Evolutionary conservation across 192 early-diverging fungal genomes (phyloP).

Genomic region (Piromyces sp.): DNA sequence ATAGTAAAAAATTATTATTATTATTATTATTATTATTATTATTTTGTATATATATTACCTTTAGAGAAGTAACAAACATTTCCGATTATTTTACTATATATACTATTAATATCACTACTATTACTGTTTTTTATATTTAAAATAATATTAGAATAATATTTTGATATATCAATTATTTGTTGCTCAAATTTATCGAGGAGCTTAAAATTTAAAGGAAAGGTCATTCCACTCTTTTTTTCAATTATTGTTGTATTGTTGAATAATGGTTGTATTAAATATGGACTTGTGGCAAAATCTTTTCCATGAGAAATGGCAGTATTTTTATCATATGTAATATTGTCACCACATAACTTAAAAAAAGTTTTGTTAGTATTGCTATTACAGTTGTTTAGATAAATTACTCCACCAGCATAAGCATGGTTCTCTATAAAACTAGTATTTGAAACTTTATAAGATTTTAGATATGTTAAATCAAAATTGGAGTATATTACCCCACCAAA

Average conservation of each 20-base stretch:
- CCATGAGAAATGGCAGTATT: not conserved
- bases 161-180: not conserved
- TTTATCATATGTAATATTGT: not conserved
- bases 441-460: not conserved
- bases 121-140: no score
- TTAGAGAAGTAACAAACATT: no score
- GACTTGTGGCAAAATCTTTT: not conserved
- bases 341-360: not conserved
- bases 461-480: not conserved
- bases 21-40: no score
- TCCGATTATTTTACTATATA: no score
- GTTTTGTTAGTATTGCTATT: not conserved
- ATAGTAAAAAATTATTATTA: no score
- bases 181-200: not conserved
- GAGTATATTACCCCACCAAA: not conserved
- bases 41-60: no score
- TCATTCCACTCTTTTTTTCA: not conserved
- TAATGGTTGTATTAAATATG: not conserved
- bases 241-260: not conserved
- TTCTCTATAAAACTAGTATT: not conserved
- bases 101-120: no score
- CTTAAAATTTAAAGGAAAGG: not conserved
- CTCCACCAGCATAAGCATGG: not conserved
- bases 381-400: no score
- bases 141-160: not conserved